Evolutionary conservation across 129 eudicot species (phyloP), one percentile per base, ranked within the genome.

Genomic region (Helichrysum umbraculigerum): DNA sequence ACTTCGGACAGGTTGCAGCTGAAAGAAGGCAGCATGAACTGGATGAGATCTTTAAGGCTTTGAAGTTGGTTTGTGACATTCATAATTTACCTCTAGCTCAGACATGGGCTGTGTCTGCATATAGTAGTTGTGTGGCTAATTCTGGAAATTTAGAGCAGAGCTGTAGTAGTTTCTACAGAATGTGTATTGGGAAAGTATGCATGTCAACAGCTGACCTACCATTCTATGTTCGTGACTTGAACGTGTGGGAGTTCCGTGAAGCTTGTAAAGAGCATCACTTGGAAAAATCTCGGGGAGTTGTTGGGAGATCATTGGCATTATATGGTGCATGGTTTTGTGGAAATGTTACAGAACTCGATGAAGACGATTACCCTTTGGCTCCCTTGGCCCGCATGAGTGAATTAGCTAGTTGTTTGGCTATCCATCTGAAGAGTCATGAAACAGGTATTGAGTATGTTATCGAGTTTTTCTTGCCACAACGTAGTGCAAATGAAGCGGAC

Each of bases 141-240:
- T 70, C n/a, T 5, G 75, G 75, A 17, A 30, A 70, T 70, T 8
- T 70, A 29, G 44, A 25, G 22, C 58, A 11, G 16, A 70, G 41
- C n/a, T 70, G 74, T 70, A 70, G 74, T 51, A 70, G 74, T 44
- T 70, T 70, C 41, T 50, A 32, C 4, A 70, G 41, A 52, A 70
- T 11, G 63, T 70, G 74, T 51, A 70, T 70, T 21, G 63, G 74
- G n/a, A 70, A 52, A 70, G 76, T 17, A 0, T 72, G 66, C 66
- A 54, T 72, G 47, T 72, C 65, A 52, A 70, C 66, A 19, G 25
- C 44, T 54, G 20, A 21, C 12, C 66, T 72, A 72, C 76, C 76
- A 8, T 72, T 72, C 33, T 72, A 19, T 14, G 33, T 72, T 12
- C 32, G 76, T 33, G 76, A 72, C 21, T 72, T 72, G 19, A 19